Base-by-base conservation (phyloP, 108 stramenopile species). In the Discostella pseudostelligera region DNA sequence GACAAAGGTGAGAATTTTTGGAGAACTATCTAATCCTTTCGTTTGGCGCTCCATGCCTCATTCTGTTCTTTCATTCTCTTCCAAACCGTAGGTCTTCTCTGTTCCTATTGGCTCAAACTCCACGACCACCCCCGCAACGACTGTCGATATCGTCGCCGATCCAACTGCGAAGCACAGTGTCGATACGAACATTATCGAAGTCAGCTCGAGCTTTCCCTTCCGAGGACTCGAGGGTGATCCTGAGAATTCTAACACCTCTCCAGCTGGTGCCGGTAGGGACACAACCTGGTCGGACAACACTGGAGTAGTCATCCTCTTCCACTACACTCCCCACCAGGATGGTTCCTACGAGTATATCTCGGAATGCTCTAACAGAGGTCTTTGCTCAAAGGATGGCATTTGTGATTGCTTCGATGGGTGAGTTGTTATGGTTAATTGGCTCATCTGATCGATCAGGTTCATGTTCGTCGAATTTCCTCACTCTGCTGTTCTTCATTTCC, bases 361-460 rank as follows among this genome's bases (percentile, higher is more conserved):
- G 7, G 62, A 76, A 37, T 90, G 89, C 83, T 80, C 78, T 11
- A 71, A 77, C 37, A 67, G 89, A 43, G 89, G 89, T 26, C 32
- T 56, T 29, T 90, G 89, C 60, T 61, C 37, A 3, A 49, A 45
- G 12, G 58, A 59, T 0, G 89, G 83, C 22, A 24, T 79, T 3
- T 87, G 89, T 70, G 48, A 74, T 39, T 90, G 89, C 76, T 87
- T 90, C 66, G 62, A 67, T 39, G 89, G 89, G 22, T 87, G 81
- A 71, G 78, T 67, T 54, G 67, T 67, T 43, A 0, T n/a, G 21
- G 56, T 25, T 28, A 39, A 29, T 42, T 59, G 32, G 16, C 32
- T 21, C 3, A 35, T 24, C n/a, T n/a, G n/a, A 36, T 39, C 24
- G 4, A 39, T 58, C 16, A 20, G 7, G 16, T 50, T 54, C 9